Evolutionary conservation across 306 rosid species (phyloP), one percentile per base, ranked within the genome.

Genomic region (Oxytropis ochrocephala): DNA sequence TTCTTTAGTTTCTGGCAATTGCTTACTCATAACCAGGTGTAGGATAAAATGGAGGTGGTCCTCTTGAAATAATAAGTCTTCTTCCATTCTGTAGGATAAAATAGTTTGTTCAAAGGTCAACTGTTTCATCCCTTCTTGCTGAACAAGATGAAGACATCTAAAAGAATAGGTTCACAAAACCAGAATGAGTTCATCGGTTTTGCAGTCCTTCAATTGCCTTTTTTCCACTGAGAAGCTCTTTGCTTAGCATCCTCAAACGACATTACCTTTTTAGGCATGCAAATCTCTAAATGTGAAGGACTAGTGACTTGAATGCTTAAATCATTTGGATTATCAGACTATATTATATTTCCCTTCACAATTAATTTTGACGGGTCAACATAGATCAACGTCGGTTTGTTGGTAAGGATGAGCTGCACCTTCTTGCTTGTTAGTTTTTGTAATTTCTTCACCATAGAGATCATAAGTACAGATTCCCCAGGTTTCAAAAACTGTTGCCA

Each of bases 401-500:
- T 95, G 70, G 99, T 91, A 66, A 91, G 97, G 74, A 95, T 95
- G 56, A 95, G 97, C 83, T 95, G 99, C 84, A 95, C 97, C 84
- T 95, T 95, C 84, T 95, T 95, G 90, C 96, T 95, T 39, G 95
- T 80, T 67, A 95, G 67, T 65, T 91, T 95, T 80, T 85, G 97
- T 56, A 91, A 8, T 74, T 95, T 87, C 89, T 95, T 91, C 85
- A 95, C 99, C 92, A 87, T 89, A 62, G 99, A 87, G 75, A 95
- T 95, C 97, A 91, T 91, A 63, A 91, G 83, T 64, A 95, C 93
- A 18, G 99, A 91, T 81, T 95, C 99, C 32, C 95, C 97, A 30
- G 97, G 99, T 21, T 91, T 97, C 65, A 95, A 85, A 75, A 95
- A 95, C 53, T 95, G 95, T 51, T 95, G 97, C 99, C 99, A 95